phyloP scores from a whole-genome alignment of 768 basidiomycete genomes.

The Pleurotus ostreatus region DNA sequence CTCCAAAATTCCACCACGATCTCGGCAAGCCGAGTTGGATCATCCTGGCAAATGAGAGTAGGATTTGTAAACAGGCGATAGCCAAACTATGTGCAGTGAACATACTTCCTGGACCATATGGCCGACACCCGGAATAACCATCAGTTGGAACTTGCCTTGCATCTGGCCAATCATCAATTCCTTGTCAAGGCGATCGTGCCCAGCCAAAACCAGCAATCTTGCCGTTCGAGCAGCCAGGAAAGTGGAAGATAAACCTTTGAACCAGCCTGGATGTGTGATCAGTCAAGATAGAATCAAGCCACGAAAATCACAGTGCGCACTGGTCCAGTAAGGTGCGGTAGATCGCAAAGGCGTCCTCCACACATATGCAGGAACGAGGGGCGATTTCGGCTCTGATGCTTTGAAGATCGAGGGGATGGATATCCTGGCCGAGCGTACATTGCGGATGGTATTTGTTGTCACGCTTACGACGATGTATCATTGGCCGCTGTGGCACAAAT shows the following conservation, averaged over 20 bases:
- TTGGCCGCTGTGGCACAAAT: background rate
- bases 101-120: constrained; percentile 93
- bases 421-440: constrained; percentile 76
- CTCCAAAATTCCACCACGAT: constrained; percentile 88
- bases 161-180: constrained; percentile 96
- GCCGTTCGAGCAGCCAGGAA: constrained; percentile 81
- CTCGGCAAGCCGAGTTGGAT: constrained; percentile 76
- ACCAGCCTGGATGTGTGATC: constrained; percentile 68
- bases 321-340: constrained; percentile 87
- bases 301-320: constrained; percentile 37
- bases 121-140: constrained; percentile 81
- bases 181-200: constrained; percentile 88
- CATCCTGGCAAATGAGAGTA: constrained; percentile 51
- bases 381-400: constrained; percentile 34
- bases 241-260: constrained; percentile 69
- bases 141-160: constrained; percentile 95
- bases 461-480: constrained; percentile 44
- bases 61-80: too few species aligned
- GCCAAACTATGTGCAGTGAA: background rate
- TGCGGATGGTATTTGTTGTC: constrained; percentile 77
- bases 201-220: constrained; percentile 85
- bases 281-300: background rate
- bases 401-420: constrained; percentile 81
- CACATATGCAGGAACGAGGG: constrained; percentile 39
- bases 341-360: constrained; percentile 86